Base-by-base conservation (phyloP, 2,329 filamentous ascomycete genomes). In the Aphanocladium album region DNA sequence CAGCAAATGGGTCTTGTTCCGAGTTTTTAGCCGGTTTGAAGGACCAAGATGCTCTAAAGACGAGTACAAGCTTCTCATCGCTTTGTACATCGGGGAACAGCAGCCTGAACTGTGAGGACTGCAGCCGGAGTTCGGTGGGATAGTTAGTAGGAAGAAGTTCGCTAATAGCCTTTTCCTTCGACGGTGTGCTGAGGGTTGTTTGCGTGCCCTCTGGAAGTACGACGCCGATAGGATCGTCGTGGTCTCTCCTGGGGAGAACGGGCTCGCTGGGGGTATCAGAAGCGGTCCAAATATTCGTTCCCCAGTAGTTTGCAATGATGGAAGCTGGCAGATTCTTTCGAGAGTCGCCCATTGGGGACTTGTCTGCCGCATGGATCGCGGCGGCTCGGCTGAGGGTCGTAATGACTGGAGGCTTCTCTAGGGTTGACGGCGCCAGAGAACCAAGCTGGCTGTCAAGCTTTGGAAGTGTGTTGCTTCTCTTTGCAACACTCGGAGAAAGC, bases 291-390 rank as follows among this genome's bases (percentile, higher is more conserved):
- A 92, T 88, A 60, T 86, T 89, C 68, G 88, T 96, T 54, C 93
- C 93, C 93, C 93, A 98, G 60, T 96, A 83, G 71, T 98, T 98
- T 35, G 93, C 93, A 79, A 96, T 85, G 63, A 97, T 86, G 16
- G 91, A 91, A 54, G 89, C 90, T 1, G 93, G 91, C 74, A 96
- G 85, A 23, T 84, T 84, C 46, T 89, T 85, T n/a, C 82, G 82
- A 51, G 80, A 84, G n/a, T 86, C 86, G 19, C 86, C 74, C 3
- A 82, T 83, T 60, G 91, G 79, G 2, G 86, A 85, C 62, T 88
- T 84, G 69, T 96, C 92, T 56, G 88, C 89, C 67, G 89, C 91
- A 17, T 93, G 85, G 27, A 91, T 81, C 25, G 97, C 89, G 23
- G 93, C 93, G 23, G 87, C 87, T 69, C 90, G 91, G 75, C 93